Base-by-base conservation (phyloP, 192 early-diverging fungal species). In the Dissophora ornata region DNA sequence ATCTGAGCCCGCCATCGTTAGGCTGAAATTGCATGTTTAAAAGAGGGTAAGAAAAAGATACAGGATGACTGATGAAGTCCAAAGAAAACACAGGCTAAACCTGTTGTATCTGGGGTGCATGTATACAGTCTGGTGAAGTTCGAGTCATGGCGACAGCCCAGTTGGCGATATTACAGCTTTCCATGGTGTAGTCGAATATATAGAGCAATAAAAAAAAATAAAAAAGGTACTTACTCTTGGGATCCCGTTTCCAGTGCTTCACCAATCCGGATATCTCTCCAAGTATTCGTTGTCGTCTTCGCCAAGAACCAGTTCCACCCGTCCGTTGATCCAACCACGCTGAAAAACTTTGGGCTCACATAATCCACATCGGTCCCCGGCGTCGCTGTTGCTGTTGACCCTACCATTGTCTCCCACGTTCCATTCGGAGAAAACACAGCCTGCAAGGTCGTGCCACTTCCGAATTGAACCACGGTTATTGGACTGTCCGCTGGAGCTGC, bases 251-350 rank as follows among this genome's bases (percentile, higher is more conserved):
- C 48, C 0, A 28, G 34, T 12, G 44, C 57, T 7, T 13, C 48
- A 21, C 64, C 73, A 19, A 56, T 40, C 6, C 73, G 73, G 28
- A 77, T 13, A 40, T 46, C 34, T 9, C 52, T 45, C 73, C 73
- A 77, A 7, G 59, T 32, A 25, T 25, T 18, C 4, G 30, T 11
- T 12, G 41, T 32, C 0, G 54, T 16, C 26, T 46, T 55, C 3
- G 58, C 73, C 38, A 77, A 19, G 34, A 67, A 51, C 73, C 73
- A 67, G 38, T 54, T 67, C 73, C 65, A 67, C 3, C 65, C 59
- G 29, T 55, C 33, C 6, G 73, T 77, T 4, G 73, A 77, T 11
- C 46, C 73, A 4, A 67, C 73, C 1, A 67, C 28, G 25, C 33
- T 55, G 28, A 47, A 77, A 13, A 49, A 13, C 32, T 62, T 67